A percentile compares a stretch with the other conserved stretches of the same genome.
Evolutionary conservation across 2,329 filamentous ascomycete genomes (phyloP).

Genomic region (Beauveria sp.): DNA sequence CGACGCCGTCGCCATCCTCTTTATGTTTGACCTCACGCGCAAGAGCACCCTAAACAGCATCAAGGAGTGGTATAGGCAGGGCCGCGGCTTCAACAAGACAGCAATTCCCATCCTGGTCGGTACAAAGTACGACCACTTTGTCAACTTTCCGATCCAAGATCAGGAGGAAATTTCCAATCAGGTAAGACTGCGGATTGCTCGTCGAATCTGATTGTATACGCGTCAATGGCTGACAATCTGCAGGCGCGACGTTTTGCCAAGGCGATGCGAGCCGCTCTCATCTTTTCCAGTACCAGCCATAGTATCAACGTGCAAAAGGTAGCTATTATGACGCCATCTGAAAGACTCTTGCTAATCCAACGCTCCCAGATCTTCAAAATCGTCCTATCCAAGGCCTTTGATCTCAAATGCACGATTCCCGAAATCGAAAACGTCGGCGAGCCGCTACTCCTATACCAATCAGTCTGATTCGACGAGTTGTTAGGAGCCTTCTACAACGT

Average conservation of each 20-base stretch:
- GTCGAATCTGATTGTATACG: neutral
- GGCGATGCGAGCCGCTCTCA: slow-evolving; percentile 94
- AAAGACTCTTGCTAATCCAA: neutral
- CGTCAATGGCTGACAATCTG: slow-evolving; percentile 10
- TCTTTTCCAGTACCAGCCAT: slow-evolving; percentile 98
- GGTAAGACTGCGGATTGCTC: slow-evolving; percentile 39
- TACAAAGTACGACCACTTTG: slow-evolving; percentile 98
- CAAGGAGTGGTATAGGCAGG: slow-evolving; percentile 99
- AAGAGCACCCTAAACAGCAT: slow-evolving; percentile 99
- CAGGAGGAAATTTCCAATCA: slow-evolving; percentile 98
- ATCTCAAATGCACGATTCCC: slow-evolving; percentile 96
- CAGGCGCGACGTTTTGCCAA: slow-evolving; percentile 93
- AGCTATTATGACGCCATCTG: slow-evolving; percentile 1
- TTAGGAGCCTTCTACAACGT: neutral
- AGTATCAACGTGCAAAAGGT: slow-evolving; percentile 99
- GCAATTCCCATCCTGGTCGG: slow-evolving; percentile 97
- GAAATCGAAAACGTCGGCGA: slow-evolving; percentile 98
- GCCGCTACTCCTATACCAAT: slow-evolving; percentile 85
- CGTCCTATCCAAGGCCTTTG: slow-evolving; percentile 95
- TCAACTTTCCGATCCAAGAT: slow-evolving; percentile 95
- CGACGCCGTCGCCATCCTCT: slow-evolving; percentile 94
- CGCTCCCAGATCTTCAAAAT: slow-evolving; percentile 90
- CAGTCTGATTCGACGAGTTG: slow-evolving; percentile 24
- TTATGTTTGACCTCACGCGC: slow-evolving; percentile 98
- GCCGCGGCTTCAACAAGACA: slow-evolving; percentile 97